These are phyloP conservation scores for Holtermanniella nyarrowii DNA, from an alignment of 768 basidiomycete genomes.

Conservation along the genomic window DNA sequence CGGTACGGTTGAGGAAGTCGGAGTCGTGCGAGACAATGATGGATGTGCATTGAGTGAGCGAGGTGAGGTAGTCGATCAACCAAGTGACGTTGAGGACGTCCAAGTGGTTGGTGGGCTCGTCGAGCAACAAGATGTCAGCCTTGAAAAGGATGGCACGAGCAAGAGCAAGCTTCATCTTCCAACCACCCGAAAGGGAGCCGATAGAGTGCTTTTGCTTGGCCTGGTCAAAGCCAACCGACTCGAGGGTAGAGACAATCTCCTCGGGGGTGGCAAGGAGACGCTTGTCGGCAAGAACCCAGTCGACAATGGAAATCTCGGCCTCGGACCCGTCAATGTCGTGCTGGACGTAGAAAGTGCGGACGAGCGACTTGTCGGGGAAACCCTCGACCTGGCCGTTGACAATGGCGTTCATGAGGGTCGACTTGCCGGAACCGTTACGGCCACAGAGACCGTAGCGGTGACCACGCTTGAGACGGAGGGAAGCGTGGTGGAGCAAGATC, in stretches of 20 bases:
- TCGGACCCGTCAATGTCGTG: slow-evolving; percentile 97
- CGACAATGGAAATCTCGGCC: slow-evolving; percentile 75
- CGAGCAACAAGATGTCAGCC: slow-evolving; percentile 90
- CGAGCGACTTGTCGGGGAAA: slow-evolving; percentile 93
- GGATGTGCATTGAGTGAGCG: slow-evolving; percentile 82
- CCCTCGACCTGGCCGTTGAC: slow-evolving; percentile 73
- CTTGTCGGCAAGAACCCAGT: slow-evolving; percentile 77
- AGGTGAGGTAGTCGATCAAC: slow-evolving; percentile 86
- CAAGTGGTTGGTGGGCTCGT: slow-evolving; percentile 79
- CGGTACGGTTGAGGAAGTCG: slow-evolving; percentile 92
- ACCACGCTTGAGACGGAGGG: slow-evolving; percentile 92
- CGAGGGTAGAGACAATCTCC: slow-evolving; percentile 69
- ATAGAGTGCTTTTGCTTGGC: slow-evolving; percentile 77
- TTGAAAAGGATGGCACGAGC: slow-evolving; percentile 96
- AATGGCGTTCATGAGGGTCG: slow-evolving; percentile 41
- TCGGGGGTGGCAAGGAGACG: slow-evolving; percentile 61
- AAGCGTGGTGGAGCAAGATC: slow-evolving; percentile 92
- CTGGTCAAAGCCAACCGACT: slow-evolving; percentile 82
- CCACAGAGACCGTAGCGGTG: slow-evolving; percentile 98
- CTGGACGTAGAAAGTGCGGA: slow-evolving; percentile 98
- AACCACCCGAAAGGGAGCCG: slow-evolving; percentile 89
- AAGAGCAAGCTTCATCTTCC: slow-evolving; percentile 99
- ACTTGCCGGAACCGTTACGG: slow-evolving; percentile 95
- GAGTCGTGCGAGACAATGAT: slow-evolving; percentile 99
- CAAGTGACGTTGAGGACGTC: slow-evolving; percentile 96